A percentile compares a stretch with the other conserved stretches of the same genome.
Conservation (phyloP, 805 yeast species). For the Ascoidea asiatica region DNA sequence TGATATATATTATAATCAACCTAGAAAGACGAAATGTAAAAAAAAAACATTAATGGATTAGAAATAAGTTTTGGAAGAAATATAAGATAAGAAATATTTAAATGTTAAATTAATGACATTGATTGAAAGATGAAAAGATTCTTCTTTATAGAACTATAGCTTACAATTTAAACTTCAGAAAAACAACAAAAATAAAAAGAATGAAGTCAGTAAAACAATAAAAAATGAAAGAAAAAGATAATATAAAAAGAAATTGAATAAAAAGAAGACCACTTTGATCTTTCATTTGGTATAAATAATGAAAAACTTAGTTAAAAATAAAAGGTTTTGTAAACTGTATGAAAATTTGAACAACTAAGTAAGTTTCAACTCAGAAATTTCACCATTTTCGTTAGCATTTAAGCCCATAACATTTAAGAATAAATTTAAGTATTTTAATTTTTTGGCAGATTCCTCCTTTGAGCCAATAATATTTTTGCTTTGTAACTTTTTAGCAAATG, state of each 20-base stretch:
- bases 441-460: constrained; percentile 40
- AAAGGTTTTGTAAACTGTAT: neutral
- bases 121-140: no score
- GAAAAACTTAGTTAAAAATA: neutral
- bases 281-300: no score
- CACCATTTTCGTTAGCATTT: constrained; percentile 71
- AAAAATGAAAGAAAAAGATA: neutral
- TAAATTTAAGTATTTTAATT: constrained; percentile 72
- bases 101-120: no score
- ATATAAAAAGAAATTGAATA: neutral
- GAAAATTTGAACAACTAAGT: no score
- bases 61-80: no score
- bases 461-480: constrained; percentile 15
- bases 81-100: no score
- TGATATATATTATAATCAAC: no score
- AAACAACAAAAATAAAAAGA: neutral
- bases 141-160: no score
- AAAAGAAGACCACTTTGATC: neutral
- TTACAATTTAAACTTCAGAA: no score
- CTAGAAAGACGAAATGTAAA: no score
- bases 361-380: constrained; percentile 61
- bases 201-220: neutral
- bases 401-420: constrained; percentile 94
- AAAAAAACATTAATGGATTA: no score
- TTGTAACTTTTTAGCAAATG: constrained; percentile 44